Percentiles rank a stretch among this genome's conserved stretches.
These are phyloP conservation scores for Elongisporangium prolatum DNA, from an alignment of 352 stramenopile species.

Conservation along the genomic window DNA sequence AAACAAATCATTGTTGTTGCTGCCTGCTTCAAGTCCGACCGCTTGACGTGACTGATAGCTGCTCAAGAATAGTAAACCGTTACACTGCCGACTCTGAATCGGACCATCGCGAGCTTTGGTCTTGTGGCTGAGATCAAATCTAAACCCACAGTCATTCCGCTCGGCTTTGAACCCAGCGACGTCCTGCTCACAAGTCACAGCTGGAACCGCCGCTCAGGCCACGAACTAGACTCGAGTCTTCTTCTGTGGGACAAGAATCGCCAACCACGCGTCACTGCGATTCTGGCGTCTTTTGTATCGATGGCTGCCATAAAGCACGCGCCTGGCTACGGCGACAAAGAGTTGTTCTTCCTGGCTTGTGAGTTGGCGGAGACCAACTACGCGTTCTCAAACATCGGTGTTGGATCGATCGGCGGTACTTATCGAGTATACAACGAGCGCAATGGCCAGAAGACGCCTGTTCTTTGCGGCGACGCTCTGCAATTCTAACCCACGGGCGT, in stretches of 20 bases:
- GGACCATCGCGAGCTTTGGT: conserved; percentile 4
- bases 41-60: no score
- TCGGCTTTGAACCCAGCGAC: conserved; percentile 5
- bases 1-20: no score
- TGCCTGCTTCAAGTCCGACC: no score
- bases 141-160: conserved; percentile 1
- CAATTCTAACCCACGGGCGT: not conserved
- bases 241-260: conserved; percentile 16
- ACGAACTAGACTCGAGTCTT: conserved; percentile 16
- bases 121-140: not conserved
- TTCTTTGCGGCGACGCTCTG: conserved; percentile 2
- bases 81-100: conserved; percentile 5
- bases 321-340: conserved; percentile 21
- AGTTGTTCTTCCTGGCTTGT: conserved; percentile 17
- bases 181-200: conserved; percentile 7
- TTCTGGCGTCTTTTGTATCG: conserved; percentile 14
- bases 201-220: conserved; percentile 11
- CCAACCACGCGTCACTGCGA: conserved; percentile 12
- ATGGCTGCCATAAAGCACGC: not conserved
- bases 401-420: conserved; percentile 2
- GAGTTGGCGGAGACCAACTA: conserved; percentile 19
- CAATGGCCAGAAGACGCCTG: not conserved
- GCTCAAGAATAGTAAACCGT: no score
- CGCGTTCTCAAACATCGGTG: conserved; percentile 11
- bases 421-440: not conserved